Base-by-base conservation (phyloP, 345 rosid species). In the Citropsis articulata region DNA sequence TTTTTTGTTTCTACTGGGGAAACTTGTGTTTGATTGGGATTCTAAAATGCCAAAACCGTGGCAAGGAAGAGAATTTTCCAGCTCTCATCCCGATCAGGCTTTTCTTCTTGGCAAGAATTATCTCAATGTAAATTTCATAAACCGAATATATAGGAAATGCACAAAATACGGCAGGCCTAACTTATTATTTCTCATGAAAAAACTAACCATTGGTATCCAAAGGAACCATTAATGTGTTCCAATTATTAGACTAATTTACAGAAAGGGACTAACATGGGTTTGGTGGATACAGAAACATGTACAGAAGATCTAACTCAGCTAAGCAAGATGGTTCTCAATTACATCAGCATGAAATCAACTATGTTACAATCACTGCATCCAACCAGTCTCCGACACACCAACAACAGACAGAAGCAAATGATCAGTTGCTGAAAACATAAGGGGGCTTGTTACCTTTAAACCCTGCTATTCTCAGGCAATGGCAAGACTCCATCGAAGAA, bases 401-500 rank as follows among this genome's bases (percentile, higher is more conserved):
- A 40, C 72, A 45, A 38, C 40, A 19, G 5, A 42, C 13, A 76
- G 27, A 40, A 40, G 73, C 75, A 57, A 21, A 30, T 13, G 12
- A 80, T 55, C 35, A 75, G 27, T 38, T 36, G 66, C 28, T 5
- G n/a, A 25, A 62, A 56, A 74, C 31, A 68, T 62, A 12, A 63
- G 66, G 38, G 40, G 36, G 27, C 7, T 45, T 48, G 28, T 48
- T 48, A 33, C 72, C 72, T 69, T 85, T 78, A 96, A 67, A 92
- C 98, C 82, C 99, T 82, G 89, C 94, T 81, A 84, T 83, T 91
- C 18, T 71, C 73, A 1, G 99, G 99, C 45, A 92, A 82, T 10
- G 98, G 98, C 56, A 93, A 76, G 40, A 93, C 89, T 13, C 98
- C 98, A 50, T 97, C 98, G 57, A 97, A 97, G 90, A 97, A 97